Base-by-base conservation (phyloP, 768 basidiomycete species). In the Collybia mongolica region DNA sequence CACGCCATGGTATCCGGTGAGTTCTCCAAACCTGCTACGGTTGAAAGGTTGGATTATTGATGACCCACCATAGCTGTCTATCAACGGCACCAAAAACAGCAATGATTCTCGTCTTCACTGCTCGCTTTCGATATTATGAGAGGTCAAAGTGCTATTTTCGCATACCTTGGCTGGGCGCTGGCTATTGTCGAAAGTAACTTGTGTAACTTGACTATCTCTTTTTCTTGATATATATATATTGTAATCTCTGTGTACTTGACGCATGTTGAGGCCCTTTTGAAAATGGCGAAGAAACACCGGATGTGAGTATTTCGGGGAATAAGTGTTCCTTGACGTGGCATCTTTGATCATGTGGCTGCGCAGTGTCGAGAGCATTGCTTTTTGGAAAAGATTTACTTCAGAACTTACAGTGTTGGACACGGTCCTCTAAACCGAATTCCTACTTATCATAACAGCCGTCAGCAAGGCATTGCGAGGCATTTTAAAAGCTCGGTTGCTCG, bases 1-100 rank as follows among this genome's bases (percentile, higher is more conserved):
- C 90, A 93, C 59, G 90, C 91, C 2, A 93, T 93, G 88, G 88
- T 93, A 18, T 81, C 87, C 52, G 90, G 86, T 89, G 59, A 46
- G 85, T 58, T 8, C 6, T 5, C 17, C 26, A 12, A 32, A 32
- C 5, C 7, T 14, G 32, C 14, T 5, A 6, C 32, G 11, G 14
- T 32, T 26, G 7, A 26, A 4, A 4, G 11, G 0, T 43, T 11
- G 23, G 12, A n/a, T 20, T 26, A 15, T 40, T 56, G 32, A 44
- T 28, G 47, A 43, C 23, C 18, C 18, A 18, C 23, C 3, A 28
- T 15, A 65, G 64, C 64, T 54, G 42, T 65, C 1, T 66, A 66
- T 50, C 61, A 60, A 49, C 61, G 63, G 44, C 64, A 65, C 48
- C 46, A 43, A 54, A 60, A 63, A 53, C 52, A 54, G 43, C 55